Evolutionary conservation across 73 alveolate species (phyloP).

Genomic region (Uronychia binucleata): DNA sequence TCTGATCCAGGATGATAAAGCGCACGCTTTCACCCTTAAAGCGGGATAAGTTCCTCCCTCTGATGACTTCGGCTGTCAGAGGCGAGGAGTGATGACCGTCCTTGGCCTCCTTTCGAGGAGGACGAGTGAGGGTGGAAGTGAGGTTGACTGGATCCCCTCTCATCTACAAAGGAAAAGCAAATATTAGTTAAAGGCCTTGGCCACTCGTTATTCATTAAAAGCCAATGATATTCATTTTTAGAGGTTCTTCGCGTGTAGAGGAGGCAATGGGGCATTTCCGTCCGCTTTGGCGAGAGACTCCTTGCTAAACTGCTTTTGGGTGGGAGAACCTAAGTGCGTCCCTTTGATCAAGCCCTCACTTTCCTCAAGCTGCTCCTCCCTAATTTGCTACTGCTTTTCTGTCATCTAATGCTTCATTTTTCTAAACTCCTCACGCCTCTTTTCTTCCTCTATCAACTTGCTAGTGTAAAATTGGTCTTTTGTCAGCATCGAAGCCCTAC

Average conservation of each 20-base stretch:
- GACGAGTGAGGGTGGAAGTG: slow-evolving; percentile 73
- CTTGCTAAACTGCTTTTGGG: no score
- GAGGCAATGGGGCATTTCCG: background rate
- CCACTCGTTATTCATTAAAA: background rate
- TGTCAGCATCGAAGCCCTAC: background rate
- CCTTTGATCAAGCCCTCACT: no score
- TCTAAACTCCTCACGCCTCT: background rate
- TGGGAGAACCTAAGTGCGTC: no score
- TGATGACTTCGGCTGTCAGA: slow-evolving; percentile 32
- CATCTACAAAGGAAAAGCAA: slow-evolving; percentile 47
- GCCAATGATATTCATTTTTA: no score
- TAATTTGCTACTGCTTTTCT: background rate
- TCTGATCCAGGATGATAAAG: slow-evolving; percentile 95
- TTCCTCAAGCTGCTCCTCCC: no score
- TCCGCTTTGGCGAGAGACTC: no score
- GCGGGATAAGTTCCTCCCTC: slow-evolving; percentile 71
- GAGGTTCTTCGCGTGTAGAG: background rate
- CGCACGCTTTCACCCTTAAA: slow-evolving; percentile 83
- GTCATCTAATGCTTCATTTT: background rate
- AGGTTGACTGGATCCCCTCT: slow-evolving; percentile 78
- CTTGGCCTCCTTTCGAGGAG: slow-evolving; percentile 48
- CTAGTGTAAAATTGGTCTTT: background rate
- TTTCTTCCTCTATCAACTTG: background rate
- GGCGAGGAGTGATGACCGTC: slow-evolving; percentile 80
- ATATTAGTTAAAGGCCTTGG: background rate